phyloP scores from a whole-genome alignment of 148 eudicot genomes.

The Hydrangea macrophylla region DNA sequence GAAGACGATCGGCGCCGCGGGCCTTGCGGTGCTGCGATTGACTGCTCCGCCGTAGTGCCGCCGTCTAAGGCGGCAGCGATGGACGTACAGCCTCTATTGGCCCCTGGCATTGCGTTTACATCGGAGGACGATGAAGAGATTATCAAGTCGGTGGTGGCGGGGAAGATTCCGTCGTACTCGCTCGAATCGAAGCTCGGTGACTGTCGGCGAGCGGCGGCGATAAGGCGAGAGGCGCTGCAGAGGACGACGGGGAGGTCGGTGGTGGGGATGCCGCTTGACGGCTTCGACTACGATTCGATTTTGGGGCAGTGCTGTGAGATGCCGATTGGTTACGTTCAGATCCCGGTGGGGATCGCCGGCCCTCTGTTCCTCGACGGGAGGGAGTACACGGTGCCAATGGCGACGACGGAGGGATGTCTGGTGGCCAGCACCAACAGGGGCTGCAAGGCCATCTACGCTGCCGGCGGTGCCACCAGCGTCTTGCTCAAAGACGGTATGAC shows the following conservation, averaged over 20 bases:
- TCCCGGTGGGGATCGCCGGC: slow-evolving; percentile 50
- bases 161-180: slow-evolving; percentile 33
- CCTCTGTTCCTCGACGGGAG: slow-evolving; percentile 40
- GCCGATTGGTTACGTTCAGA: slow-evolving; percentile 48
- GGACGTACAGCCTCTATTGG: too few species aligned
- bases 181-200: slow-evolving; percentile 44
- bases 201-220: slow-evolving; percentile 32
- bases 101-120: neutral
- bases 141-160: slow-evolving; percentile 34
- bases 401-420: slow-evolving; percentile 47
- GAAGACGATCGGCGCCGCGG: slow-evolving; percentile 19
- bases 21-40: slow-evolving; percentile 26
- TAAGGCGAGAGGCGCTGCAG: slow-evolving; percentile 36
- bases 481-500: slow-evolving; percentile 46
- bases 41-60: slow-evolving; percentile 12
- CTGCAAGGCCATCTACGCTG: slow-evolving; percentile 38
- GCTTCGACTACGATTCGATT: slow-evolving; percentile 42
- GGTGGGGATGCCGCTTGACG: slow-evolving; percentile 32
- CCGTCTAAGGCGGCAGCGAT: neutral
- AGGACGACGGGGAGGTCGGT: slow-evolving; percentile 30
- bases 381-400: slow-evolving; percentile 49
- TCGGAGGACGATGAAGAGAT: slow-evolving; percentile 36
- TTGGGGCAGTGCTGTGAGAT: slow-evolving; percentile 51
- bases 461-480: slow-evolving; percentile 41
- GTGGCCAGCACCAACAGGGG: slow-evolving; percentile 54